These are phyloP conservation scores for Pichia deserticola DNA, from an alignment of 805 yeast genomes.

Conservation along the genomic window DNA sequence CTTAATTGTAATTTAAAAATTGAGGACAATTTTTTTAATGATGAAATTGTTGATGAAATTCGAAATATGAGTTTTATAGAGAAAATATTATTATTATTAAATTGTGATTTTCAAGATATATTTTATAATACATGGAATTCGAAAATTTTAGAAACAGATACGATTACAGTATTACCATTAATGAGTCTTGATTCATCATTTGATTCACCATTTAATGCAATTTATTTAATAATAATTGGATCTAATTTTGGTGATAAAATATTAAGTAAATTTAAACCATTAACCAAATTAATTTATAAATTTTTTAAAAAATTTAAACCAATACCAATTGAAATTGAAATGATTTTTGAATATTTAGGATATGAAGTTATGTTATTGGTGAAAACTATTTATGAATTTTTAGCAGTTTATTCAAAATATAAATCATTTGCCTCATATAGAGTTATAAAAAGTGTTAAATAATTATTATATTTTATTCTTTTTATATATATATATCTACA, in stretches of 20 bases:
- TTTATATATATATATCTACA: too few species aligned
- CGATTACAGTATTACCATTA: too few species aligned
- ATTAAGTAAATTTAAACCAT: slow-evolving; percentile 2
- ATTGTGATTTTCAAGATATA: not conserved
- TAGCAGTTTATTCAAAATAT: not conserved
- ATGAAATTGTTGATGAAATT: too few species aligned
- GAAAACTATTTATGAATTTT: not conserved
- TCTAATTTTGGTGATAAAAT: not conserved
- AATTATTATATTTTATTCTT: too few species aligned
- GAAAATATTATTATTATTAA: too few species aligned
- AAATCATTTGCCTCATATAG: not conserved
- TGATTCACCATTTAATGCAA: not conserved
- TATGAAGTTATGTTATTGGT: not conserved
- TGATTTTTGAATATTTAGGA: slow-evolving; percentile 5
- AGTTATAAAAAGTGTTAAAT: too few species aligned
- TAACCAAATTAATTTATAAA: not conserved
- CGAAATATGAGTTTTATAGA: too few species aligned
- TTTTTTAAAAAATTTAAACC: not conserved
- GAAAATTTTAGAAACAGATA: too few species aligned
- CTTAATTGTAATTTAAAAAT: not conserved
- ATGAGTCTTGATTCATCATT: too few species aligned
- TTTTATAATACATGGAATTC: not conserved
- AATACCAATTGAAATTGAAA: slow-evolving; percentile 5
- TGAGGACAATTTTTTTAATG: too few species aligned
- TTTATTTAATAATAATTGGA: not conserved